Evolutionary conservation across 23 red algal species (phyloP).

Genomic region (Gracilaria caudata): DNA sequence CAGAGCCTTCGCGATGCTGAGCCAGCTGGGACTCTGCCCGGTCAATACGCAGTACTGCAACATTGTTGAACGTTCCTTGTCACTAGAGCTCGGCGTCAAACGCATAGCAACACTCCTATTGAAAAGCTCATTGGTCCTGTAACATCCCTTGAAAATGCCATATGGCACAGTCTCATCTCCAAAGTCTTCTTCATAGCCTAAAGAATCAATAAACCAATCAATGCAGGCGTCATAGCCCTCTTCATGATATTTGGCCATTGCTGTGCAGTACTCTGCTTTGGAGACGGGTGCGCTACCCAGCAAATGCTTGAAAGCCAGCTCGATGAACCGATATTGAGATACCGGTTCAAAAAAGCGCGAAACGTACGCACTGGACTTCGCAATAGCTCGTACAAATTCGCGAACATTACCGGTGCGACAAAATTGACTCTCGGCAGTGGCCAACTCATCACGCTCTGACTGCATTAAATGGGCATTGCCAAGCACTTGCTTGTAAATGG

Average conservation of each 20-base stretch:
- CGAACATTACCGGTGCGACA: conserved; percentile 23
- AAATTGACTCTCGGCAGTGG: conserved; percentile 51
- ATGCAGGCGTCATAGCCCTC: conserved; percentile 71
- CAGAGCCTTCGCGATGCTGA: conserved; percentile 65
- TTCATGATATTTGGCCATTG: conserved; percentile 62
- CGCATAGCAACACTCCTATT: conserved; percentile 62
- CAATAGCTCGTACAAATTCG: conserved; percentile 79
- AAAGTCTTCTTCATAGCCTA: conserved; percentile 52
- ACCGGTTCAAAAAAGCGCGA: conserved; percentile 75
- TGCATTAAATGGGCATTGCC: conserved; percentile 87
- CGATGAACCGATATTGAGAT: conserved; percentile 70
- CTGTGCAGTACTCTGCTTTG: conserved; percentile 34
- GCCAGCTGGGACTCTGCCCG: conserved; percentile 58
- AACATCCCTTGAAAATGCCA: conserved; percentile 42
- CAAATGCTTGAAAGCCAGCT: conserved; percentile 87
- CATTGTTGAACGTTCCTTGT: conserved; percentile 64
- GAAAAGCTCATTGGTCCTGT: conserved; percentile 66
- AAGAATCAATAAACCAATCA: conserved; percentile 68
- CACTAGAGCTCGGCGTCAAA: conserved; percentile 45
- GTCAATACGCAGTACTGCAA: conserved; percentile 43
- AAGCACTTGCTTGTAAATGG: conserved; percentile 79
- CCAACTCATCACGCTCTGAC: conserved; percentile 65
- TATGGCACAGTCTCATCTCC: conserved; percentile 69
- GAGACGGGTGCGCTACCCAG: conserved; percentile 70
- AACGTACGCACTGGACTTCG: conserved; percentile 64